Evolutionary conservation across 768 basidiomycete species (phyloP), one percentile per base, ranked within the genome.

Genomic region (Amylocystis lapponica): DNA sequence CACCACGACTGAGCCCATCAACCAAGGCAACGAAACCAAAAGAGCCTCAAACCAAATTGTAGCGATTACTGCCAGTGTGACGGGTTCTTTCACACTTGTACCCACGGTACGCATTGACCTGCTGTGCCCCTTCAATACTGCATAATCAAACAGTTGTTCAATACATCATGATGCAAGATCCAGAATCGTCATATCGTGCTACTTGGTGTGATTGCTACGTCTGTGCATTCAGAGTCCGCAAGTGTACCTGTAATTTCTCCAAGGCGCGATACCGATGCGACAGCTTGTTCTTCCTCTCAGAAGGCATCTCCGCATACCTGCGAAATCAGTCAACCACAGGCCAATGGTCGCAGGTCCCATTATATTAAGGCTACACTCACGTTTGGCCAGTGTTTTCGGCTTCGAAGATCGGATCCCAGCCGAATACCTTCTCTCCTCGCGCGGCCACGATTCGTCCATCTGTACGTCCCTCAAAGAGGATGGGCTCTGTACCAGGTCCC

Each of bases 371-470:
- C 26, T 35, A 30, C 22, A 57, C 72, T 46, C 47, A 94, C 86
- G 94, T 98, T 62, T 80, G 70, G 6, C 82, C 81, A 16, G 75
- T 81, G 9, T 78, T 83, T 37, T 77, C 70, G 0, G 86, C 87
- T 58, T 92, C 78, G 57, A 95, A 96, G 8, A 86, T 66, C 0
- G 91, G 72, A 63, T 95, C 91, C 92, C 93, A 97, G 19, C 95
- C 95, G 57, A 97, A 97, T 11, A 75, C 64, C 22, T 71, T 66
- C 0, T 81, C 74, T 0, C 95, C 95, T 33, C 94, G 66, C 1
- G 94, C 75, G 20, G 81, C 79, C 3, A 99, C 95, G 48, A 98
- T 93, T n/a, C 63, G 73, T 2, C 95, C 95, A 20, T 90, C 80
- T 1, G 93, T 96, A 10, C 77, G 71, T 0, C 95, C 95, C 56